Conservation (phyloP, 352 stramenopile species). For the Globisporangium recalcitrans region DNA sequence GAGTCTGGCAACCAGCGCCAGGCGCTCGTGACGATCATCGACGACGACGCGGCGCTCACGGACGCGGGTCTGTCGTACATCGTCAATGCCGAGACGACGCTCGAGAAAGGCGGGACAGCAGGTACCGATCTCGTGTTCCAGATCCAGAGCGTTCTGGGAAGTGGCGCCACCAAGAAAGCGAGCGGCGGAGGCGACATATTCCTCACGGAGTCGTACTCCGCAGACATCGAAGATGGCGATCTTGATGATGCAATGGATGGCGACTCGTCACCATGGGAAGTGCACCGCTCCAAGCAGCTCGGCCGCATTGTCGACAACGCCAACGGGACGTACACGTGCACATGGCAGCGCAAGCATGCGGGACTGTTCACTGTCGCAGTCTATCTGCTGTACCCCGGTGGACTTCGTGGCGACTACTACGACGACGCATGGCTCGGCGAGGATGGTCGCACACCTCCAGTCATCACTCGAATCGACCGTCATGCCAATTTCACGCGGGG, state of each 20-base stretch:
- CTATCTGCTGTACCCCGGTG: slow-evolving; percentile 52
- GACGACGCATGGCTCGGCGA: slow-evolving; percentile 50
- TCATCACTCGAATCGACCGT: slow-evolving; percentile 50
- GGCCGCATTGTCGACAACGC: slow-evolving; percentile 23
- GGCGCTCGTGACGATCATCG: slow-evolving; percentile 65
- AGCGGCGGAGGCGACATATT: slow-evolving; percentile 23
- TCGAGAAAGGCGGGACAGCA: slow-evolving; percentile 33
- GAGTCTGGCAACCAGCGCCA: slow-evolving; percentile 53
- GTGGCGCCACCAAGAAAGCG: slow-evolving; percentile 17
- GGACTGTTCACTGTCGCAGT: slow-evolving; percentile 48
- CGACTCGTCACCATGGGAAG: not conserved
- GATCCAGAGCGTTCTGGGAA: slow-evolving; percentile 52
- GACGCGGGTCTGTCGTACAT: slow-evolving; percentile 40
- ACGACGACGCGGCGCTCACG: slow-evolving; percentile 43
- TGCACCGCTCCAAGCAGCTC: slow-evolving; percentile 21
- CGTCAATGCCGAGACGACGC: slow-evolving; percentile 19
- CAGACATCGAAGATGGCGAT: slow-evolving; percentile 17
- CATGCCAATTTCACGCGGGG: slow-evolving; percentile 76
- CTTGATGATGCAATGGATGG: not conserved
- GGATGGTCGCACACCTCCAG: slow-evolving; percentile 6
- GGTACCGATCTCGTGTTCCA: slow-evolving; percentile 41
- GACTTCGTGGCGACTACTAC: slow-evolving; percentile 65
- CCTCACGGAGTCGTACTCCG: slow-evolving; percentile 37
- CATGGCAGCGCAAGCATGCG: slow-evolving; percentile 40
- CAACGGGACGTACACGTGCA: slow-evolving; percentile 36